Evolutionary conservation across 345 rosid genomes (phyloP), one percentile per base, ranked within the genome.

Genomic region (Brassica cretica): DNA sequence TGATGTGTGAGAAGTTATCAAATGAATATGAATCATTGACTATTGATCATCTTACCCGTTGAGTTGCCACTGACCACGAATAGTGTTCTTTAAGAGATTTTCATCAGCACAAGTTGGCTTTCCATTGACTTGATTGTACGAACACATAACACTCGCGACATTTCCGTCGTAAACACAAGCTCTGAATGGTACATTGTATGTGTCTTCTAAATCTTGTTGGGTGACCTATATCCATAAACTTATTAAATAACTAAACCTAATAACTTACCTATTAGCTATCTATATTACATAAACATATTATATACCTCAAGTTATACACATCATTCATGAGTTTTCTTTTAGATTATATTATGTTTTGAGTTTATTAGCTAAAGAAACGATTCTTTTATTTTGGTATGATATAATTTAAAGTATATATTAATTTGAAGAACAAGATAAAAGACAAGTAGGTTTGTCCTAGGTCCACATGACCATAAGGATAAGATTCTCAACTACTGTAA

Each of bases 101-200:
- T 88, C 87, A 59, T 95, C 99, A 8, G 99, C 99, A 74, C 99
- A 95, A 0, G 99, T 89, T 11, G 99, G 99, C 67, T 88, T 87
- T 15, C 99, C 99, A 8, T 93, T 95, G 6, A 95, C 98, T 83
- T 91, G 99, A 74, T 95, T 93, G 80, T 95, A 95, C 32, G 99
- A 95, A 76, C 99, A 95, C 99, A 95, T 95, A 1, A 95, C 96
- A 81, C 99, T 93, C 0, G 98, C 97, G 4, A 93, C 99, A 4
- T 81, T 87, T 30, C 99, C 99, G 46, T 93, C 96, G 80, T 79
- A 75, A 24, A 95, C 99, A 65, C 99, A 95, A 0, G 89, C 82
- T 82, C 83, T 91, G 83, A 95, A 95, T 37, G 99, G 98, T 58
- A 91, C 97, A 44, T 89, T 46, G 63, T 87, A 95, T 3, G 99